Evolutionary conservation across 495 filamentous ascomycete species (phyloP).

Genomic region (Penicillium dipodomyicola): DNA sequence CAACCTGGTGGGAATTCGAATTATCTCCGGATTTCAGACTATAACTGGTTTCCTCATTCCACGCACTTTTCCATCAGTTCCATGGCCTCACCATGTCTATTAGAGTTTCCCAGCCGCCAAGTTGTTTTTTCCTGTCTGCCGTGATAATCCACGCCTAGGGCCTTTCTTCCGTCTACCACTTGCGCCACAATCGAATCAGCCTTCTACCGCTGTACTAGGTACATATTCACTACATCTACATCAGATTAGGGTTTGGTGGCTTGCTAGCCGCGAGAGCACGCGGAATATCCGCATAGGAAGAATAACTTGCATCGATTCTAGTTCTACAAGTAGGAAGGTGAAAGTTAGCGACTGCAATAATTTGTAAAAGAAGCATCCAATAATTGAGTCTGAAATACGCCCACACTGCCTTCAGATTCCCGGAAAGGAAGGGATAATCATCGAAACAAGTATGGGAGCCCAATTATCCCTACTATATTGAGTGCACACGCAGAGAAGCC

Average conservation of each 20-base stretch:
- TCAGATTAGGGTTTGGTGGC: neutral
- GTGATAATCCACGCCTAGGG: neutral
- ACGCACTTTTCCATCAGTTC: neutral
- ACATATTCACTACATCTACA: too few relatives aligned
- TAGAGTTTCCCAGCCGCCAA: neutral
- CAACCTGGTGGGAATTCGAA: neutral
- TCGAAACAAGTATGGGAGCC: neutral
- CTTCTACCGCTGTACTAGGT: neutral
- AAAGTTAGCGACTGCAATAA: neutral
- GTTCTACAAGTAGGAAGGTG: neutral
- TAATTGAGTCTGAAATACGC: neutral
- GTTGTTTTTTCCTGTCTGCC: neutral
- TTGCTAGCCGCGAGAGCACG: neutral
- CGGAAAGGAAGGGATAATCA: neutral
- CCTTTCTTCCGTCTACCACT: neutral
- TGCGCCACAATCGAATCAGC: neutral
- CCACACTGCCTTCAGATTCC: neutral
- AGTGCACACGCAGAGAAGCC: neutral
- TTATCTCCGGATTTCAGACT: neutral
- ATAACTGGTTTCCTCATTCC: neutral
- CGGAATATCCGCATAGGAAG: neutral
- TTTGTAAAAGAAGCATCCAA: too few relatives aligned
- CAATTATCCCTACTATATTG: neutral
- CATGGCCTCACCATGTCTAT: neutral
- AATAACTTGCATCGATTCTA: neutral